Conservation (phyloP, 2,329 filamentous ascomycete species). For the Aspergillus arachidicola region DNA sequence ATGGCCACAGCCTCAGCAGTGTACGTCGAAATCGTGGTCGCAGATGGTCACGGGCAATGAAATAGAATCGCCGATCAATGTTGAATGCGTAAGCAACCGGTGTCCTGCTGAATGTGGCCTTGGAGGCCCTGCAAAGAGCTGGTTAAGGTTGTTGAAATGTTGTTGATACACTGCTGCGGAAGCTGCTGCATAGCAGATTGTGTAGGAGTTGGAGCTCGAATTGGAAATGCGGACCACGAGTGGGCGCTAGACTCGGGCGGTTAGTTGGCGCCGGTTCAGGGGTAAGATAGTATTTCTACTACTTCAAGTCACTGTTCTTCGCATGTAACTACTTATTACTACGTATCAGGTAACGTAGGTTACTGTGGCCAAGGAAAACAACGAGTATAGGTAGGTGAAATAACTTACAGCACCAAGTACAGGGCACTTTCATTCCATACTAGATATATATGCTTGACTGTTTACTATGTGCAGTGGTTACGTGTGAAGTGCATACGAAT, state of each 20-base stretch:
- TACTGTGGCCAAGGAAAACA: neutral
- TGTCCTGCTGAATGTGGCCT: conserved; percentile 11
- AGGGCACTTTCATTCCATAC: neutral
- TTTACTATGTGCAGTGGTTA: neutral
- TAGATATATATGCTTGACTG: neutral
- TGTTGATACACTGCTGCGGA: conserved; percentile 33
- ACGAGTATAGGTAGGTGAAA: neutral
- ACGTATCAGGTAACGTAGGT: neutral
- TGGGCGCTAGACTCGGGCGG: conserved; percentile 21
- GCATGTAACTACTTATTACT: neutral
- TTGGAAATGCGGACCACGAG: conserved; percentile 13
- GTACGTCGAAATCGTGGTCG: conserved; percentile 29
- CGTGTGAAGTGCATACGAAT: neutral
- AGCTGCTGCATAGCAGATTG: conserved; percentile 38
- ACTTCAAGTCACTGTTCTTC: too few relatives aligned
- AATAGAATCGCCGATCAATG: conserved; percentile 32
- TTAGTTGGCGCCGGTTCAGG: conserved; percentile 12
- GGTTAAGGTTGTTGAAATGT: conserved; percentile 19
- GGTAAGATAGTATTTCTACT: conserved; percentile 2
- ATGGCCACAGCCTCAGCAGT: conserved; percentile 24
- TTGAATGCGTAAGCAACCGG: conserved; percentile 14
- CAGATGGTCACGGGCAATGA: conserved; percentile 41
- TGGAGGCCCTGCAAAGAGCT: conserved; percentile 13
- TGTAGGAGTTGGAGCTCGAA: conserved; percentile 21
- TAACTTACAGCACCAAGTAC: neutral